Evolutionary conservation across 768 basidiomycete species (phyloP), one percentile per base, ranked within the genome.

Genomic region (Lactifluus pinguis): DNA sequence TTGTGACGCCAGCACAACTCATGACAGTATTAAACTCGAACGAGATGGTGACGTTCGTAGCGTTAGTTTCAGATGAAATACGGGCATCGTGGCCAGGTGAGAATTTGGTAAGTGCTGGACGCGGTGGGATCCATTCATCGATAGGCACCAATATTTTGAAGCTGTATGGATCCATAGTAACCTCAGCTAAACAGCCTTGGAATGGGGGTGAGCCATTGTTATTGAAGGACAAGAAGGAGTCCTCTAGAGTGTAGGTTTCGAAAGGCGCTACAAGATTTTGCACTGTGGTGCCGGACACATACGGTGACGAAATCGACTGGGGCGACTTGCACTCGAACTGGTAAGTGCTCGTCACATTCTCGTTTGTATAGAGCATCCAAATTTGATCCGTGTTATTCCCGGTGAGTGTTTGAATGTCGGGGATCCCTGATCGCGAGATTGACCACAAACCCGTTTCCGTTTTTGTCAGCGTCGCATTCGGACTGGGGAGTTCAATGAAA

Each of bases 371-470:
- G 6, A 97, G 73, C 67, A 95, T 55, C 91, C 91, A 94, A 57
- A 95, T 79, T 64, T 87, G 84, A 57, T 85, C 84, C 11, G 77
- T 77, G 69, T 81, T 78, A 25, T 68, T 76, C 6, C 89, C 88
- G 1, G 73, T 75, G 55, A 92, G 77, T 5, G 69, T 80, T 71
- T 94, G 91, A n/a, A 79, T 72, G 25, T 70, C 73, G 4, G 72
- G 2, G 36, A 93, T 79, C 14, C 77, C 85, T 3, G 84, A 75
- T 36, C 93, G 83, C 5, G 85, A 84, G 17, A 84, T 82, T 1
- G 91, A 87, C 86, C 88, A 95, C 10, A 95, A 76, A 56, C 94
- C 94, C 78, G 93, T 83, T 73, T 95, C 92, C 25, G 25, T 1
- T 25, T 25, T 1, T 25, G 25, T 25, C 25, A 25, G 25, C 25